Conservation (phyloP, 148 eudicot species). For the Dianthus caryophyllus region DNA sequence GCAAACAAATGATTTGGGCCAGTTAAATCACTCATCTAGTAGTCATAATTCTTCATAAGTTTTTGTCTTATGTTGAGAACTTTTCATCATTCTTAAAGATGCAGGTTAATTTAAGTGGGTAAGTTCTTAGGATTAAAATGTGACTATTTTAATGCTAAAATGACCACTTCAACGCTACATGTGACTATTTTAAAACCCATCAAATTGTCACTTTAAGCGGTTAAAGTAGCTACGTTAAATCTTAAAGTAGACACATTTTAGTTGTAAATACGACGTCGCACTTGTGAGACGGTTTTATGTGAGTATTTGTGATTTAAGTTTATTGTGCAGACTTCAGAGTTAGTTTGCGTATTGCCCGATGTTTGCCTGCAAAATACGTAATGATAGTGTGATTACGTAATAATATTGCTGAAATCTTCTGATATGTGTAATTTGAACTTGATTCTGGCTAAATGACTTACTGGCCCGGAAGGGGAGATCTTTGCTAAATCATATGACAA, state of each 20-base stretch:
- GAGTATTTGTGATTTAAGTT: no score
- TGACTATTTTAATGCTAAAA: no score
- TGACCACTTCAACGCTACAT: no score
- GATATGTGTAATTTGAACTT: slow-evolving; percentile 1
- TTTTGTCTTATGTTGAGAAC: neutral
- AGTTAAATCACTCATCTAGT: neutral
- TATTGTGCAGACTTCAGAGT: neutral
- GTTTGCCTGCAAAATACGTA: neutral
- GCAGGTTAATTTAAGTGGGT: neutral
- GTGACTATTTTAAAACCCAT: no score
- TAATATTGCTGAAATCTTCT: neutral
- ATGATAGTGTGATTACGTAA: neutral
- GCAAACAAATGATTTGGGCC: no score
- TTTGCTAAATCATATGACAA: slow-evolving; percentile 31
- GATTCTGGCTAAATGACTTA: slow-evolving; percentile 27
- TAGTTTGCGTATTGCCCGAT: neutral
- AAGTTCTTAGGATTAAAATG: no score
- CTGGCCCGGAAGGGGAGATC: slow-evolving; percentile 41
- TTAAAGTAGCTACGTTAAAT: no score
- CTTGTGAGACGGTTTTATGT: no score
- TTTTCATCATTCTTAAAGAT: neutral
- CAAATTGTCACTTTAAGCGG: no score
- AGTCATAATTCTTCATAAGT: neutral
- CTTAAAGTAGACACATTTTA: no score
- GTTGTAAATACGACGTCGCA: no score